A percentile compares a stretch with the other conserved stretches of the same genome.
Evolutionary conservation across 2,329 filamentous ascomycete genomes (phyloP).

Genomic region (Colletotrichum liaoningense): DNA sequence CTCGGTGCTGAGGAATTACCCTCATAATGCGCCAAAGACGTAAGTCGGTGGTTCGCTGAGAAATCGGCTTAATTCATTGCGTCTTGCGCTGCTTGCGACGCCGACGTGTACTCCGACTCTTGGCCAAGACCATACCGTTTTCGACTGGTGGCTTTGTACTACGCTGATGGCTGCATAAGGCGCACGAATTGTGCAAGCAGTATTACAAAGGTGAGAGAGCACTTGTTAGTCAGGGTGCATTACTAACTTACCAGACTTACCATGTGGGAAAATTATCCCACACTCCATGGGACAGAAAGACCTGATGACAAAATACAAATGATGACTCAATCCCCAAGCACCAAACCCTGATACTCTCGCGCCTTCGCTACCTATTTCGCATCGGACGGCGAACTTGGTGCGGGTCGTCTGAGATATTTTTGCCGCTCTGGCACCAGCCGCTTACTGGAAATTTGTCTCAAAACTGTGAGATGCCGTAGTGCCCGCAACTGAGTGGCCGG

Average conservation of each 20-base stretch:
- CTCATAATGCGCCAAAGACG: no score
- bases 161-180: not conserved
- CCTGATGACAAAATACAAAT: not conserved
- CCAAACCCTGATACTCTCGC: not conserved
- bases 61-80: not conserved
- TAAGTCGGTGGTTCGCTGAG: slow-evolving; percentile 11
- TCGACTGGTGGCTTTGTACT: not conserved
- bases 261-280: not conserved
- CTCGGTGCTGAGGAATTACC: slow-evolving; percentile 21
- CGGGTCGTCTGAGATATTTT: not conserved
- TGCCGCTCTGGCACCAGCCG: not conserved
- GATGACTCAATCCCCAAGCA: not conserved
- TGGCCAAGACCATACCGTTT: not conserved
- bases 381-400: not conserved
- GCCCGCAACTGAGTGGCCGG: not conserved
- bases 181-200: not conserved
- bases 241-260: no score
- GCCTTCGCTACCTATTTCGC: no score
- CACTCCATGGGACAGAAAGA: not conserved
- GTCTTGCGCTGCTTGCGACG: not conserved
- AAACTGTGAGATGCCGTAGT: not conserved
- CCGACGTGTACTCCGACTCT: not conserved
- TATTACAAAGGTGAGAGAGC: not conserved
- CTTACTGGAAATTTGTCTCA: not conserved
- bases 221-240: not conserved